These are phyloP conservation scores for Plicaturopsis crispa DNA, from an alignment of 768 basidiomycete species.

Conservation along the genomic window DNA sequence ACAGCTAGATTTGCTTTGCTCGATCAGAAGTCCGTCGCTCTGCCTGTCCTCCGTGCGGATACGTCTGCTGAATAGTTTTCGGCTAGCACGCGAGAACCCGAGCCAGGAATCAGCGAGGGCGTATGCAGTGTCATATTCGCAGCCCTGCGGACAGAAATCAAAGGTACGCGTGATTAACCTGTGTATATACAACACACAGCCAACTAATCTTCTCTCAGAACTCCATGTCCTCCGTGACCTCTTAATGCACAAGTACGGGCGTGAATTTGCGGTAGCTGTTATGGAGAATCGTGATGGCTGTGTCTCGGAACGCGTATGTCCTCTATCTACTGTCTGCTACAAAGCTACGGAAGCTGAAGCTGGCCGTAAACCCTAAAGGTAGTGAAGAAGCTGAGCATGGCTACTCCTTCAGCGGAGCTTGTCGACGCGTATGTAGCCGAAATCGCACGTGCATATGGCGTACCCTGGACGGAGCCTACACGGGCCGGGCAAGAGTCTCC, in stretches of 20 bases:
- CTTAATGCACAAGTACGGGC: constrained; percentile 92
- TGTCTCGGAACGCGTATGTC: constrained; percentile 76
- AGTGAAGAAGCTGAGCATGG: constrained; percentile 60
- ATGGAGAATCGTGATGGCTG: constrained; percentile 79
- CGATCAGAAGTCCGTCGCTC: constrained; percentile 67
- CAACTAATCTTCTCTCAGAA: too few relatives aligned
- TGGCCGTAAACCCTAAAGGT: too few relatives aligned
- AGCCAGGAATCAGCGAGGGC: constrained; percentile 80
- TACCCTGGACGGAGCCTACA: constrained; percentile 52
- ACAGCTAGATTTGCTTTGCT: constrained; percentile 88
- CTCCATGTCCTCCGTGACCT: constrained; percentile 88
- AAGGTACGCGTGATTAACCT: constrained; percentile 40
- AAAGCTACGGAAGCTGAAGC: too few relatives aligned
- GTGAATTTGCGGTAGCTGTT: constrained; percentile 79
- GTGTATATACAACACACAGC: too few relatives aligned
- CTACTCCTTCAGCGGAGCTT: constrained; percentile 63
- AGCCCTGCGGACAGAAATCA: constrained; percentile 85
- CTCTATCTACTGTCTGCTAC: constrained; percentile 3
- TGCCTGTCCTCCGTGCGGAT: constrained; percentile 3
- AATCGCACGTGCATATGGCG: constrained; percentile 83
- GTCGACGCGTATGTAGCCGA: constrained; percentile 86
- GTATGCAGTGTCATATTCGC: constrained; percentile 86
- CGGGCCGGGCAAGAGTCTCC: too few relatives aligned
- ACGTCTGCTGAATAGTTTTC: neutral
- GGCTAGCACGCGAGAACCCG: constrained; percentile 70